phyloP scores from a whole-genome alignment of 2,329 filamentous ascomycete species.

The Botryotinia narcissicola region DNA sequence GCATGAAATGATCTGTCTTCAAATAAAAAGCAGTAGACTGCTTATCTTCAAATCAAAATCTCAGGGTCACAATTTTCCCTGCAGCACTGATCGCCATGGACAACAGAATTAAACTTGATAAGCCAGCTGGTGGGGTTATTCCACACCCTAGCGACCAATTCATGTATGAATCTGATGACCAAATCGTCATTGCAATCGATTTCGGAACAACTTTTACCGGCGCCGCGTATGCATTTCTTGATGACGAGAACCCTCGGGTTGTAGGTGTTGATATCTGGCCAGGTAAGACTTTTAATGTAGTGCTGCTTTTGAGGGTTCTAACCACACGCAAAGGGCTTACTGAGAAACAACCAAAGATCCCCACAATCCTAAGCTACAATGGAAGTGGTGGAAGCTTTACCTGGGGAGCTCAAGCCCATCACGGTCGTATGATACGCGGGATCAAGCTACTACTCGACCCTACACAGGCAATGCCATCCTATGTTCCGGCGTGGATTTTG shows the following conservation, averaged over 20 bases:
- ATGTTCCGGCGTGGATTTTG: slow-evolving; percentile 21
- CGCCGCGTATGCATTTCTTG: slow-evolving; percentile 23
- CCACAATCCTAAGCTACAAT: slow-evolving; percentile 19
- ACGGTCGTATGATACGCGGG: slow-evolving; percentile 18
- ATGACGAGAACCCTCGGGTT: neutral
- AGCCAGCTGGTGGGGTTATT: neutral
- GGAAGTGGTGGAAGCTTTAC: no score
- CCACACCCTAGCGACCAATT: neutral
- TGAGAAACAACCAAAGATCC: slow-evolving; percentile 21
- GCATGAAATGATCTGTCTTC: neutral
- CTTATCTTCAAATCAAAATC: neutral
- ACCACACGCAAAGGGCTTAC: slow-evolving; percentile 1
- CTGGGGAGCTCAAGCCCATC: slow-evolving; percentile 25
- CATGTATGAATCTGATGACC: slow-evolving; percentile 15
- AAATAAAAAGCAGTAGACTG: neutral
- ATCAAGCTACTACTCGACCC: slow-evolving; percentile 36
- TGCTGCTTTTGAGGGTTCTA: neutral
- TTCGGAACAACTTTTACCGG: slow-evolving; percentile 31
- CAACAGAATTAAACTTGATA: neutral
- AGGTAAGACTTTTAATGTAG: slow-evolving; percentile 18
- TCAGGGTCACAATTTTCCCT: no score
- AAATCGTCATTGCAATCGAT: slow-evolving; percentile 27
- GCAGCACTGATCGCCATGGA: neutral
- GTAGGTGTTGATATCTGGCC: slow-evolving; percentile 25
- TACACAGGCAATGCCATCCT: slow-evolving; percentile 25